Percentiles rank a stretch among this genome's conserved stretches.
phyloP scores from a whole-genome alignment of 192 early-diverging fungal genomes.

The Entophlyctis luteolus region DNA sequence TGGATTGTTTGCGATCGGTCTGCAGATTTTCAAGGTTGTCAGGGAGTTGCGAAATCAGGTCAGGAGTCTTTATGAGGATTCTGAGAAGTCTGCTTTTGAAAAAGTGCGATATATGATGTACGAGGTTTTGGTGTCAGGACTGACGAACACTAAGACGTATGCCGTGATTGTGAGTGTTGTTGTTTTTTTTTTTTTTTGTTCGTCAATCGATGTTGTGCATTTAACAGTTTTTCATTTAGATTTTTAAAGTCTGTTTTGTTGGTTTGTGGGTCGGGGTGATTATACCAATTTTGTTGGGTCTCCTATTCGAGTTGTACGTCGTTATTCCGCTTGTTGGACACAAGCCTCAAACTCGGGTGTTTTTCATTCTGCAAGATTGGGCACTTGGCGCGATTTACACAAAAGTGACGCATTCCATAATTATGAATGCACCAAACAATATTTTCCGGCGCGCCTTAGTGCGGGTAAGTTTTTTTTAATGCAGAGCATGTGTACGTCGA shows the following conservation, averaged over 20 bases:
- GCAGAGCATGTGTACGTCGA: background rate
- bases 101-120: background rate
- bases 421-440: constrained; percentile 50
- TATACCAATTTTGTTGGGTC: constrained; percentile 63
- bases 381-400: constrained; percentile 66
- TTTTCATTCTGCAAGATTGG: constrained; percentile 61
- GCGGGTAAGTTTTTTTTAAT: constrained; percentile 15
- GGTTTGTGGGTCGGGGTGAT: constrained; percentile 56
- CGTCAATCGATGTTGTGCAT: background rate
- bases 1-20: background rate
- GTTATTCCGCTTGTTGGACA: constrained; percentile 54
- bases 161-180: background rate
- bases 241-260: constrained; percentile 50
- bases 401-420: constrained; percentile 54
- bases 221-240: background rate
- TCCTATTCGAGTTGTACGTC: constrained; percentile 71
- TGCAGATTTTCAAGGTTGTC: background rate
- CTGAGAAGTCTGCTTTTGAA: background rate
- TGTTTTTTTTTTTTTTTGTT: background rate
- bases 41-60: background rate
- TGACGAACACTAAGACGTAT: background rate
- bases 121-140: background rate
- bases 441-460: constrained; percentile 35
- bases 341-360: constrained; percentile 22
- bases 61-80: background rate